A percentile compares a stretch with the other conserved stretches of the same genome.
Conservation (phyloP, 2,329 filamentous ascomycete genomes). For the Huntiella moniliformis region DNA sequence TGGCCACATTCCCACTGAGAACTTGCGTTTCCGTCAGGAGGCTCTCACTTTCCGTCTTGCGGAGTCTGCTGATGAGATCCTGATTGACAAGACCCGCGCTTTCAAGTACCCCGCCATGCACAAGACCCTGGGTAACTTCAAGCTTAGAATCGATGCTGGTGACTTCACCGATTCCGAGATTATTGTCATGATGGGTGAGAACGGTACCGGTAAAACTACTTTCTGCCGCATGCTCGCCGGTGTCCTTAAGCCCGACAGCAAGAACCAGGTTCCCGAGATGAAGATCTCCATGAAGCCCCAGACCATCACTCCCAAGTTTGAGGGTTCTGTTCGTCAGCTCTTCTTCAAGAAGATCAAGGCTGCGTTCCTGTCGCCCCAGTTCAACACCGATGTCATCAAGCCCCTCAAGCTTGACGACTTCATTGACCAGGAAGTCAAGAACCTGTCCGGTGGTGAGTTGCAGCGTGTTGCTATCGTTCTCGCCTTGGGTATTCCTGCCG, state of each 20-base stretch:
- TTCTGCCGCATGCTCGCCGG: conserved; percentile 95
- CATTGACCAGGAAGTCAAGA: conserved; percentile 98
- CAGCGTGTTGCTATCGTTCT: conserved; percentile 97
- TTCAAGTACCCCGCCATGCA: conserved; percentile 82
- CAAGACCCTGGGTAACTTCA: conserved; percentile 82
- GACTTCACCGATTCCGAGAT: conserved; percentile 96
- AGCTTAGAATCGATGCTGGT: conserved; percentile 62
- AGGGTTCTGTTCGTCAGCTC: conserved; percentile 86
- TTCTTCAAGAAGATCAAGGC: conserved; percentile 99
- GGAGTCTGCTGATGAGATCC: conserved; percentile 75
- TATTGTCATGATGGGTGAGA: conserved; percentile 99
- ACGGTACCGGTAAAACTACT: conserved; percentile 97
- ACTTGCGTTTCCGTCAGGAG: conserved; percentile 93
- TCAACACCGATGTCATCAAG: conserved; percentile 99
- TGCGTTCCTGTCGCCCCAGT: conserved; percentile 88
- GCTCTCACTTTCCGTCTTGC: conserved; percentile 88
- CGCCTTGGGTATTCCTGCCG: conserved; percentile 83
- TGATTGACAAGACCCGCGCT: conserved; percentile 64
- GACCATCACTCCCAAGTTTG: conserved; percentile 96
- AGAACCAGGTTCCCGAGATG: conserved; percentile 68
- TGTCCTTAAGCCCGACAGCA: conserved; percentile 74
- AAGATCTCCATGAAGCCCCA: conserved; percentile 99
- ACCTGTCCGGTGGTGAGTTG: conserved; percentile 96
- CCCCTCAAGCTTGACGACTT: conserved; percentile 98
- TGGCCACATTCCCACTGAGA: conserved; percentile 94